These are phyloP conservation scores for Ceratobasidium sp. DNA, from an alignment of 1,284 basidiomycete species.

Conservation along the genomic window DNA sequence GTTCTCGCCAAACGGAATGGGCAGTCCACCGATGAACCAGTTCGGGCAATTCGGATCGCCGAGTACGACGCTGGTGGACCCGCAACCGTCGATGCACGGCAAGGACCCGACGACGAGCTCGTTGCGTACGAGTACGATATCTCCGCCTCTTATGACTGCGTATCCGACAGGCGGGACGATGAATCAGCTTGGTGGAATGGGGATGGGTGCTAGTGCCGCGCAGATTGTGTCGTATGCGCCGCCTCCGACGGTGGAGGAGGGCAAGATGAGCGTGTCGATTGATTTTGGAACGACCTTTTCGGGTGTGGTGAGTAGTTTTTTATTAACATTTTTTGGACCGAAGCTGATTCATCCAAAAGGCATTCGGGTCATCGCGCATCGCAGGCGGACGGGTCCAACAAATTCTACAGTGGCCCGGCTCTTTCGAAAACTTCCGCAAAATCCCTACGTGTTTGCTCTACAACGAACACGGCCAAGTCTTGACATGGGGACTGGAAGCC, in stretches of 20 bases:
- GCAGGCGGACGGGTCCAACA: conserved; percentile 77
- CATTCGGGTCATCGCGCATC: conserved; percentile 85
- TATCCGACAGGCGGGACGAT: conserved; percentile 2
- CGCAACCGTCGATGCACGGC: conserved; percentile 15
- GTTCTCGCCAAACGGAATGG: not conserved
- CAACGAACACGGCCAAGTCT: conserved; percentile 74
- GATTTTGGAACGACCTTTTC: conserved; percentile 91
- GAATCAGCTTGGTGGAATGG: conserved; percentile 9
- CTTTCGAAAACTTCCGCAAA: conserved; percentile 83
- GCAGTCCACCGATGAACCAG: conserved; percentile 25
- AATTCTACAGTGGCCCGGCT: conserved; percentile 83
- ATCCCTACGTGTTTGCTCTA: conserved; percentile 85
- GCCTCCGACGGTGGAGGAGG: conserved; percentile 51
- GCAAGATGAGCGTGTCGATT: conserved; percentile 77
- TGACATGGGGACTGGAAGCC: conserved; percentile 85
- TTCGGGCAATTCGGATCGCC: conserved; percentile 31
- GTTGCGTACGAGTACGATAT: conserved; percentile 29
- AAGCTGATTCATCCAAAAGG: conserved; percentile 53
- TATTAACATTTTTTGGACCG: not conserved
- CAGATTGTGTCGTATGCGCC: not conserved
- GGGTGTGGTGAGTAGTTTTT: conserved; percentile 75
- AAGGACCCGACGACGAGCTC: conserved; percentile 28
- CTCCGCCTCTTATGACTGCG: conserved; percentile 12
- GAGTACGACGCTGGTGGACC: conserved; percentile 22
- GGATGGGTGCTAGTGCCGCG: conserved; percentile 1